A percentile compares a stretch with the other conserved stretches of the same genome.
phyloP scores from a whole-genome alignment of 176 grass and related monocot species.

The Carex pumila region DNA sequence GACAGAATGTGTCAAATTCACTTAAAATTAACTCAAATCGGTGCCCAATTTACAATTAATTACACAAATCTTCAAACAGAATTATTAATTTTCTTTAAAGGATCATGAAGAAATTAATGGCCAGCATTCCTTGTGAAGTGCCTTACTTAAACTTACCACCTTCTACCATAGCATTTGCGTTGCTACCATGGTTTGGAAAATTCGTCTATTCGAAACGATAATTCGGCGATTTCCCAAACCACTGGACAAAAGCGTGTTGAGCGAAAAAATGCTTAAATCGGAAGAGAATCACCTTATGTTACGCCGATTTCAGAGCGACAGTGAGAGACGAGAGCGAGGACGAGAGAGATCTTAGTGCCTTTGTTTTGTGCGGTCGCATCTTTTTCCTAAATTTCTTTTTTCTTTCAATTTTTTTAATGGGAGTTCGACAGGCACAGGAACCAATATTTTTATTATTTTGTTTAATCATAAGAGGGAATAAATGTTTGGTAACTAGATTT shows the following conservation, averaged over 20 bases:
- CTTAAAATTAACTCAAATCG: neutral
- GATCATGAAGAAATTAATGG: neutral
- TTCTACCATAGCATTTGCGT: neutral
- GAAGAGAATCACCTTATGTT: neutral
- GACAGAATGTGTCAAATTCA: neutral
- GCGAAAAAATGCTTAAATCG: neutral
- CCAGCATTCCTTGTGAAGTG: neutral
- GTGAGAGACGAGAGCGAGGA: neutral
- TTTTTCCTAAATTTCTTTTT: neutral
- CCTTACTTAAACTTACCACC: neutral
- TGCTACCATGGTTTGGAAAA: neutral
- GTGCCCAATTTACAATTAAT: neutral
- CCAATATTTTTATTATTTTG: neutral
- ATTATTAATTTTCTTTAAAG: neutral
- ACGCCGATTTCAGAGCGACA: neutral
- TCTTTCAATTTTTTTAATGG: neutral
- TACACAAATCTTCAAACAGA: neutral
- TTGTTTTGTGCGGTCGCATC: neutral
- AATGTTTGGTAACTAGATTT: neutral
- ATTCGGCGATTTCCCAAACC: neutral
- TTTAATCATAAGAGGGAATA: constrained; percentile 1
- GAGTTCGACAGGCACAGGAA: neutral
- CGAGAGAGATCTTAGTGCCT: neutral
- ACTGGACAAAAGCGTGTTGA: too few relatives aligned
- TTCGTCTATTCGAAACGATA: neutral